Evolutionary conservation across 176 grass and related monocot species (phyloP).

Genomic region (Phoenix dactylifera): DNA sequence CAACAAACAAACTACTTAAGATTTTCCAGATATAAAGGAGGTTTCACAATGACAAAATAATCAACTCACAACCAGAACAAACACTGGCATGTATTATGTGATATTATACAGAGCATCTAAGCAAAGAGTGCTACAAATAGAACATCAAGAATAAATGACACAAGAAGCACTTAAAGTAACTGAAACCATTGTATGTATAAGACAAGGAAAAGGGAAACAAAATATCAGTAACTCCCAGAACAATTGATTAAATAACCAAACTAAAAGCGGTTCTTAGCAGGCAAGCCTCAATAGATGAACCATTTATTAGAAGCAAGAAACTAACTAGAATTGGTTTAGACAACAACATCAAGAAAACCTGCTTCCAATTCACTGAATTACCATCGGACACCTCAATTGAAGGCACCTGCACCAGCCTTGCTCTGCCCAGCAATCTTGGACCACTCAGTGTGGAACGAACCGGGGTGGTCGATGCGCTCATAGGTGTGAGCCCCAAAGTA

Average conservation of each 20-base stretch:
- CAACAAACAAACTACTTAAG: no score
- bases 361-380: slow-evolving; percentile 11
- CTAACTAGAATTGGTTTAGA: slow-evolving; percentile 32
- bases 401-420: no score
- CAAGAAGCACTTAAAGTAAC: no score
- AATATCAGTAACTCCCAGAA: neutral
- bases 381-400: slow-evolving; percentile 24
- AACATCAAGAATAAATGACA: no score
- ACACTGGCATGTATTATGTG: no score
- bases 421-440: no score
- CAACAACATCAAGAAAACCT: slow-evolving; percentile 27
- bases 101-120: no score
- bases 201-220: neutral
- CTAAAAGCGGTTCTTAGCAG: slow-evolving; percentile 19
- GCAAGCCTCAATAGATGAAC: slow-evolving; percentile 21
- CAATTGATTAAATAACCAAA: slow-evolving; percentile 13
- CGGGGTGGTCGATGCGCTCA: slow-evolving; percentile 55
- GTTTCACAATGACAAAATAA: no score
- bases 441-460: no score
- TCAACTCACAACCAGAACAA: no score
- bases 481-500: slow-evolving; percentile 93
- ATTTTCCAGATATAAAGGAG: no score
- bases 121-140: no score
- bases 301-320: slow-evolving; percentile 36
- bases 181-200: slow-evolving; percentile 9